Evolutionary conservation across 148 eudicot species (phyloP).

Genomic region (Fagopyrum tataricum): DNA sequence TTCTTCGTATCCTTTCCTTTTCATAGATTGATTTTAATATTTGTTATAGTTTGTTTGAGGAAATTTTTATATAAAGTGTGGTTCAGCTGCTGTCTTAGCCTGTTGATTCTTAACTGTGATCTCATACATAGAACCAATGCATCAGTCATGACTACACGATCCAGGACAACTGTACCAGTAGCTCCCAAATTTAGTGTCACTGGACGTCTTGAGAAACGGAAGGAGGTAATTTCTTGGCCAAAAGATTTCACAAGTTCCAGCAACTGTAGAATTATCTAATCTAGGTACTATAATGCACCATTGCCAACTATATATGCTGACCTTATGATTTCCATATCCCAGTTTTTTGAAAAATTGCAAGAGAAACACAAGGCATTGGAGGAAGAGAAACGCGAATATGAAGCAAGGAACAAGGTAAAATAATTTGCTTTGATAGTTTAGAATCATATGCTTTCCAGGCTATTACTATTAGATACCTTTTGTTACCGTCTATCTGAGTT

Average conservation of each 20-base stretch:
- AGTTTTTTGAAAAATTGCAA: conserved; percentile 77
- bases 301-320: conserved; percentile 4
- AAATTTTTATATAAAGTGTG: background rate
- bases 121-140: conserved; percentile 46
- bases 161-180: conserved; percentile 66
- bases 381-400: conserved; percentile 68
- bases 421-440: background rate
- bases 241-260: background rate
- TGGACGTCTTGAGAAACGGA: conserved; percentile 62
- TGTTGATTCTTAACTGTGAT: conserved; percentile 35
- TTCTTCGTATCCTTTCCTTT: conserved; percentile 76
- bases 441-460: background rate
- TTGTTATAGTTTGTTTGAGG: background rate
- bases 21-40: background rate
- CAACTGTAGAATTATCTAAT: background rate
- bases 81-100: background rate
- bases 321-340: conserved; percentile 11
- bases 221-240: conserved; percentile 51
- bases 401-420: conserved; percentile 81
- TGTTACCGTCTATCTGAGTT: background rate
- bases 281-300: background rate
- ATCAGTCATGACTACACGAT: conserved; percentile 56
- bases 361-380: conserved; percentile 83
- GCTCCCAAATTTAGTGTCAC: conserved; percentile 60
- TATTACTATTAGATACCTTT: background rate